phyloP scores from a whole-genome alignment of 2,329 filamentous ascomycete genomes.

The Xenoacremonium recifei region DNA sequence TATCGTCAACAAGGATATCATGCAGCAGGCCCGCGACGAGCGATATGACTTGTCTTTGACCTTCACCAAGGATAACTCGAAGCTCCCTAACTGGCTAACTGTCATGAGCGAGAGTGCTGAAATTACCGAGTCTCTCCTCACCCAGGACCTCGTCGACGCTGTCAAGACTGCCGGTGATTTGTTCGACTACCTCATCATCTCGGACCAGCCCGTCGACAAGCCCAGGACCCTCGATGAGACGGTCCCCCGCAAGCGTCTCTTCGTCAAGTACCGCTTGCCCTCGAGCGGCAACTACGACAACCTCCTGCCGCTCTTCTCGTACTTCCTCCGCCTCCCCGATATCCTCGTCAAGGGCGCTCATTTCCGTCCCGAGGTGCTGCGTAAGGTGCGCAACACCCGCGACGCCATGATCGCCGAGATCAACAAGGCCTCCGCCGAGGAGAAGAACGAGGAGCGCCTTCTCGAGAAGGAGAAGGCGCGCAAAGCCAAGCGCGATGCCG shows the following conservation, averaged over 20 bases:
- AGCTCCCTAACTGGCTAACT: slow-evolving; percentile 85
- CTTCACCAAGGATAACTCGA: slow-evolving; percentile 86
- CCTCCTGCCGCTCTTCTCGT: slow-evolving; percentile 73
- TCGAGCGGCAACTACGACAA: slow-evolving; percentile 60
- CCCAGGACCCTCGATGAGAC: slow-evolving; percentile 84
- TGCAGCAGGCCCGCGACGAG: slow-evolving; percentile 86
- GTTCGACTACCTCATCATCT: slow-evolving; percentile 84
- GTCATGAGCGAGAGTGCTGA: slow-evolving; percentile 98
- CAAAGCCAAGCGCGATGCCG: slow-evolving; percentile 86
- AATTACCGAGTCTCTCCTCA: slow-evolving; percentile 84
- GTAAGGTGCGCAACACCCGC: slow-evolving; percentile 77
- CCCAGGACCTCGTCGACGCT: slow-evolving; percentile 80
- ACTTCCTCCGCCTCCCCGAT: slow-evolving; percentile 85
- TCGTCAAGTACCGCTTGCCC: slow-evolving; percentile 72
- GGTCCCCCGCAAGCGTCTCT: slow-evolving; percentile 79
- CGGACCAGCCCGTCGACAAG: slow-evolving; percentile 85
- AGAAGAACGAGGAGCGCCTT: slow-evolving; percentile 76
- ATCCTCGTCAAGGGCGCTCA: slow-evolving; percentile 71
- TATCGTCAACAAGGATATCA: slow-evolving; percentile 89
- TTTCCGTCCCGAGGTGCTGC: slow-evolving; percentile 87
- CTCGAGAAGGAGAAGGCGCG: slow-evolving; percentile 71
- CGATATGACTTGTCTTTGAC: slow-evolving; percentile 94
- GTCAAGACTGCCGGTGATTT: slow-evolving; percentile 72
- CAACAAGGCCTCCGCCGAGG: slow-evolving; percentile 74
- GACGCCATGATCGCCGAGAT: slow-evolving; percentile 80